phyloP scores from a whole-genome alignment of 352 stramenopile species.

The Phytophthora tentaculata region DNA sequence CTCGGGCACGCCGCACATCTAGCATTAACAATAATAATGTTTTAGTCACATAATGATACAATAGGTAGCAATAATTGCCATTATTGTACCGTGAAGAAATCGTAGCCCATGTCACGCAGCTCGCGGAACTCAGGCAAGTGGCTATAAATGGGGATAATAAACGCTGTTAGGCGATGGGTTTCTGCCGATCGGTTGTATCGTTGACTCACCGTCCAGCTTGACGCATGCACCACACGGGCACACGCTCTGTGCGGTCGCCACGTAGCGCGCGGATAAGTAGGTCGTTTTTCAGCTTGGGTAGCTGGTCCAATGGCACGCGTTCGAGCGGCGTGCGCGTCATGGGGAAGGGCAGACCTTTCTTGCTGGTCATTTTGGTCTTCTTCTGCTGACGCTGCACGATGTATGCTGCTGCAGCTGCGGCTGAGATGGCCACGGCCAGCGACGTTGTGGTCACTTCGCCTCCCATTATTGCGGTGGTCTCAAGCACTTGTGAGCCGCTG shows the following conservation, averaged over 20 bases:
- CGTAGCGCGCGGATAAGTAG: constrained; percentile 85
- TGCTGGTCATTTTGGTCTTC: constrained; percentile 18
- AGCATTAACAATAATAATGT: not conserved
- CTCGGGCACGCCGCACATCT: constrained; percentile 88
- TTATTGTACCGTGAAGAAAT: constrained; percentile 81
- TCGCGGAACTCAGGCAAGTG: constrained; percentile 90
- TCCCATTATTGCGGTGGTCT: constrained; percentile 21
- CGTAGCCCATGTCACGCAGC: constrained; percentile 80
- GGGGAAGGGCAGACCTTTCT: constrained; percentile 64
- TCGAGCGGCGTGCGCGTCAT: constrained; percentile 71
- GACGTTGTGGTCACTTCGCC: constrained; percentile 30
- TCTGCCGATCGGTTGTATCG: not conserved
- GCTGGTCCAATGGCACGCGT: constrained; percentile 66
- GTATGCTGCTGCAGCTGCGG: constrained; percentile 63
- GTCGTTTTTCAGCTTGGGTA: constrained; percentile 92
- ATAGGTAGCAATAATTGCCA: constrained; percentile 3
- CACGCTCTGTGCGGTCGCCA: constrained; percentile 89
- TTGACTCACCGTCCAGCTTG: constrained; percentile 92
- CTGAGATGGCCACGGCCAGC: constrained; percentile 47
- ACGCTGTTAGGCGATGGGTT: not conserved
- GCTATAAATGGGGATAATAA: constrained; percentile 32
- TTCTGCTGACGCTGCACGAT: constrained; percentile 68
- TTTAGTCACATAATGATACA: constrained; percentile 5
- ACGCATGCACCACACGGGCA: constrained; percentile 98
- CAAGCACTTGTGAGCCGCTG: constrained; percentile 11